phyloP scores from a whole-genome alignment of 768 basidiomycete species.

The Piloderma croceum region DNA sequence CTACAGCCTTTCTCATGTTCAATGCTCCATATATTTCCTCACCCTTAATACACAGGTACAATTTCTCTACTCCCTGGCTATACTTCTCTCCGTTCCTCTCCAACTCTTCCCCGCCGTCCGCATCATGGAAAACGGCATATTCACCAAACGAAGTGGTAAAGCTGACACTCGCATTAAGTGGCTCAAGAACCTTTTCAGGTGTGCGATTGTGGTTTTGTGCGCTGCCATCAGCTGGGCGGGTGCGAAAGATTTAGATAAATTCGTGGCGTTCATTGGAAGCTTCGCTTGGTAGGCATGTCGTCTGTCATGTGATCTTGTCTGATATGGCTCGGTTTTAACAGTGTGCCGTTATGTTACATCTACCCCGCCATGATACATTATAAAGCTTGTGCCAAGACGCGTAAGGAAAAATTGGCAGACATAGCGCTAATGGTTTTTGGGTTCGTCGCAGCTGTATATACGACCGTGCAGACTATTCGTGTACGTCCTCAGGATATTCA shows the following conservation, averaged over 20 bases:
- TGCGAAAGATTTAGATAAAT: slow-evolving; percentile 89
- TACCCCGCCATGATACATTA: slow-evolving; percentile 94
- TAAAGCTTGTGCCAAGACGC: slow-evolving; percentile 74
- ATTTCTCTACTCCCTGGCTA: slow-evolving; percentile 88
- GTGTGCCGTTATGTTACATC: slow-evolving; percentile 89
- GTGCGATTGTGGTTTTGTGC: slow-evolving; percentile 68
- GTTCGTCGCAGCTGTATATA: slow-evolving; percentile 63
- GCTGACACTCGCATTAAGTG: slow-evolving; percentile 79
- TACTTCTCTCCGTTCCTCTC: slow-evolving; percentile 85
- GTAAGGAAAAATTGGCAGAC: slow-evolving; percentile 60
- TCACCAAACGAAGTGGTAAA: slow-evolving; percentile 86
- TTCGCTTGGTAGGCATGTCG: slow-evolving; percentile 75
- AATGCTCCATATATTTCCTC: slow-evolving; percentile 1
- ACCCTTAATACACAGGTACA: slow-evolving; percentile 46
- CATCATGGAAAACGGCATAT: slow-evolving; percentile 94
- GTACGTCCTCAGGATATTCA: slow-evolving; percentile 39
- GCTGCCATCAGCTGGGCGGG: slow-evolving; percentile 80
- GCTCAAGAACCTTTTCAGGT: slow-evolving; percentile 90
- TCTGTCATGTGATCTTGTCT: neutral
- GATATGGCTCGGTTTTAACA: slow-evolving; percentile 25
- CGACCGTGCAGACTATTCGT: slow-evolving; percentile 71
- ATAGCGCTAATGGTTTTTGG: slow-evolving; percentile 76
- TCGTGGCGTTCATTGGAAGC: slow-evolving; percentile 88
- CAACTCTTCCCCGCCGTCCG: slow-evolving; percentile 98
- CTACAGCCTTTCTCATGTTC: neutral